Base-by-base conservation (phyloP, 352 stramenopile genomes). In the Phytophthora constricta region DNA sequence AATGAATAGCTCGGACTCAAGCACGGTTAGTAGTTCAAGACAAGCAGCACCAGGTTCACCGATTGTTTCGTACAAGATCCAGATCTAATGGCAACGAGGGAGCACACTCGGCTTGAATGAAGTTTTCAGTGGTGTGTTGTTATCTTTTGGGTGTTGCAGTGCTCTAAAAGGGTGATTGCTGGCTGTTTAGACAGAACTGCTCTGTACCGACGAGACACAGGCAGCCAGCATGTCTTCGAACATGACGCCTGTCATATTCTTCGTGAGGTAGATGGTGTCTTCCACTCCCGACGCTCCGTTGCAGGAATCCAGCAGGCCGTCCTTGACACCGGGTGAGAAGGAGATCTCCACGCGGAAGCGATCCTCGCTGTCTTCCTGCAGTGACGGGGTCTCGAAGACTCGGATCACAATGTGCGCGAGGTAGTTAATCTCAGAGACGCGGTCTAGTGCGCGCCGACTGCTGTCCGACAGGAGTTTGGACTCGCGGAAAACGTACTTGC, bases 341-440 rank as follows among this genome's bases (percentile, higher is more conserved):
- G 86, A 89, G 20, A 96, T 95, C 73, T 96, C 86, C 10, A 94
- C 85, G 11, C 88, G 86, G 66, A 95, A 96, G 39, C 88, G 86
- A 42, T 93, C 84, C 28, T 94, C 88, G 62, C 78, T 90, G 42
- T 93, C 86, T 68, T 94, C 86, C 23, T 92, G 82, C 2, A 94
- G 65, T 58, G 77, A 86, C 17, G 87, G 89, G 53, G 98, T 95
- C 84, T 99, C 98, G 56, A 99, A 99, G 34, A 99, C 85, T 19
- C 98, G 93, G 50, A 99, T 98, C 3, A 99, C 93, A 54, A 99
- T 92, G 64, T 99, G 98, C 17, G 97, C 98, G 7, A 99, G 76
- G 69, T 99, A 99, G 74, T 98, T 99, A 42, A 99, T 86, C 77
- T 99, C 97, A 13, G 84, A 86, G 41, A 98, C 81, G 52, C 95